Conservation (phyloP, 1,284 basidiomycete genomes). For the Pseudozyma thailandica region DNA sequence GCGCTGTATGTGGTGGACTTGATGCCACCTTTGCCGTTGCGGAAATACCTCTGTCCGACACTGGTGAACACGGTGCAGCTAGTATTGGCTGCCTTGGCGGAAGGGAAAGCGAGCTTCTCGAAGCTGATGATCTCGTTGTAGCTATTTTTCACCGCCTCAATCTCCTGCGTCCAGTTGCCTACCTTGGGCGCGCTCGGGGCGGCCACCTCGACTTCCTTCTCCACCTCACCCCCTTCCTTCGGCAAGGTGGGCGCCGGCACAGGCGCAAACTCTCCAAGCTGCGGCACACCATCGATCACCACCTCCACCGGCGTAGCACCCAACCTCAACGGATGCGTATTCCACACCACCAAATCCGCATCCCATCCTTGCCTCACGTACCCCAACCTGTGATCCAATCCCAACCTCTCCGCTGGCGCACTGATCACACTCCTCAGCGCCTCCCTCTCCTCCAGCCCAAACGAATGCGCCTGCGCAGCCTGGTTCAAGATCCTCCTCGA, state of each 20-base stretch:
- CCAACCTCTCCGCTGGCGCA: constrained; percentile 80
- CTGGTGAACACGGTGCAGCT: constrained; percentile 51
- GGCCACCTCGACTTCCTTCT: constrained; percentile 1
- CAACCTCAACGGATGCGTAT: constrained; percentile 79
- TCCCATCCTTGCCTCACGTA: constrained; percentile 75
- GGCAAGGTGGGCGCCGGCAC: constrained; percentile 22
- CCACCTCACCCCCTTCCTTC: background rate
- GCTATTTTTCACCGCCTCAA: constrained; percentile 35
- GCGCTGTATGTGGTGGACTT: constrained; percentile 4
- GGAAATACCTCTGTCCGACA: constrained; percentile 35
- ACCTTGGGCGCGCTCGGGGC: constrained; percentile 26
- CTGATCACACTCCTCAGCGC: constrained; percentile 79
- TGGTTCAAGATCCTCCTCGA: constrained; percentile 83
- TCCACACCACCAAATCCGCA: constrained; percentile 85
- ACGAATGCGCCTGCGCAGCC: constrained; percentile 87
- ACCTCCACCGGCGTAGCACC: constrained; percentile 73
- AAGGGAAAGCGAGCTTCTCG: constrained; percentile 52
- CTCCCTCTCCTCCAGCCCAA: constrained; percentile 72
- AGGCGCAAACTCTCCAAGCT: constrained; percentile 58
- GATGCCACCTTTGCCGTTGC: background rate
- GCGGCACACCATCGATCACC: constrained; percentile 74
- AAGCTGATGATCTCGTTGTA: constrained; percentile 43
- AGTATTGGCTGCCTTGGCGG: constrained; percentile 8
- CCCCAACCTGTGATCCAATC: constrained; percentile 84
- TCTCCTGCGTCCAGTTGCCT: constrained; percentile 49